Percentiles rank a stretch among this genome's conserved stretches.
Evolutionary conservation across 805 yeast genomes (phyloP).

Genomic region (Tetrapisispora iriomotensis): DNA sequence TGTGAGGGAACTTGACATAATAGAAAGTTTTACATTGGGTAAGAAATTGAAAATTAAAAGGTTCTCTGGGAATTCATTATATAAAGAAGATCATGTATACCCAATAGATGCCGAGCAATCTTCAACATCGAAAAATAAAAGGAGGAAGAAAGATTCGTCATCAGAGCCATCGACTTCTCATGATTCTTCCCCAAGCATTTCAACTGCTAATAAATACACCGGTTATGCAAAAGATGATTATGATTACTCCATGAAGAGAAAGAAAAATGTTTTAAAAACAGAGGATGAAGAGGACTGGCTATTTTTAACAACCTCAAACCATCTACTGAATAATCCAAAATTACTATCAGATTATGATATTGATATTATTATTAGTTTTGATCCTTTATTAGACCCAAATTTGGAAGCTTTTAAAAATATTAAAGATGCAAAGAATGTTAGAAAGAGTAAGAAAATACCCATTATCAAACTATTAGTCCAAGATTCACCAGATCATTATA

Average conservation of each 20-base stretch:
- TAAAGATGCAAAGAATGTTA: constrained; percentile 6
- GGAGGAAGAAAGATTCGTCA: constrained; percentile 6
- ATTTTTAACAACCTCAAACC: constrained; percentile 39
- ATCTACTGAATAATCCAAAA: constrained; percentile 29
- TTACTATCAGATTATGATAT: constrained; percentile 29
- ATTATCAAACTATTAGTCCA: constrained; percentile 37
- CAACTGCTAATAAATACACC: constrained; percentile 9
- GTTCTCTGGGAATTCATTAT: constrained; percentile 54
- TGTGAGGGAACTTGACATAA: constrained; percentile 62
- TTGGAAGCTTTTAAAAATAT: constrained; percentile 25
- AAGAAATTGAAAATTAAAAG: constrained; percentile 54
- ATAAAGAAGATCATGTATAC: constrained; percentile 29
- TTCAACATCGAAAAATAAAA: constrained; percentile 2
- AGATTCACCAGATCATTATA: constrained; percentile 39
- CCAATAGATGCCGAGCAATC: no score
- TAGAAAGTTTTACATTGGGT: constrained; percentile 74
- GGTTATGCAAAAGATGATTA: constrained; percentile 22
- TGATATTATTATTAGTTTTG: constrained; percentile 41
- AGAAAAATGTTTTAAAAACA: constrained; percentile 1
- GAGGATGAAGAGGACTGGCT: constrained; percentile 24
- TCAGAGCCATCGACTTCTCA: constrained; percentile 6
- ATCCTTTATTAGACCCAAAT: constrained; percentile 31
- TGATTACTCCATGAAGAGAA: constrained; percentile 15
- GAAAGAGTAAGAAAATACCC: constrained; percentile 28
- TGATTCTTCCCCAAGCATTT: background rate